Conservation (phyloP, 225 moss, liverwort and hornwort genomes). For the Polytrichum formosum region DNA sequence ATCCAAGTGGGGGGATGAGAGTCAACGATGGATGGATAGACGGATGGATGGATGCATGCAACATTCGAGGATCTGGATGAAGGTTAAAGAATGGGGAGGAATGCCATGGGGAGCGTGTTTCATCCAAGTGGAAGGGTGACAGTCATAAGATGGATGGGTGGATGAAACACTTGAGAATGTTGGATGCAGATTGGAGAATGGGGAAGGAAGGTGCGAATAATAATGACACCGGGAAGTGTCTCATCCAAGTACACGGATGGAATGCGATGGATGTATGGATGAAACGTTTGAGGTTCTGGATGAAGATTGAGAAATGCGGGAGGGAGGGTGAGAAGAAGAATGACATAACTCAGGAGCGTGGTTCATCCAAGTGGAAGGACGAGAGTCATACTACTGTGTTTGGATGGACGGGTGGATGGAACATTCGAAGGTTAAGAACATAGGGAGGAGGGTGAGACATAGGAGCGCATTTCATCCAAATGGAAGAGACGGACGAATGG, state of each 20-base stretch:
- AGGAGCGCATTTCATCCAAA: too few species aligned
- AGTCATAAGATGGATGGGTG: too few species aligned
- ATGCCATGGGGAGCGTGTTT: too few species aligned
- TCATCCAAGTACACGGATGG: not conserved
- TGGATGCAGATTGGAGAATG: not conserved
- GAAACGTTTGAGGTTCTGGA: not conserved
- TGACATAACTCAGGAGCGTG: not conserved
- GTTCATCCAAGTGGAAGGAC: slow-evolving; percentile 1
- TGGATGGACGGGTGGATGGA: not conserved
- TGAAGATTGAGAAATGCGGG: not conserved
- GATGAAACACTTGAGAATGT: not conserved
- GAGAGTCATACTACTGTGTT: not conserved
- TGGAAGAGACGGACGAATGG: not conserved
- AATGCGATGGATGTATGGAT: not conserved
- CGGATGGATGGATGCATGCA: too few species aligned
- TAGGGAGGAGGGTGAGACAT: too few species aligned
- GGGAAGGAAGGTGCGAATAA: not conserved
- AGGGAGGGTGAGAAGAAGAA: too few species aligned
- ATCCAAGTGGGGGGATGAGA: too few species aligned
- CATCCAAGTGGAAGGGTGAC: too few species aligned
- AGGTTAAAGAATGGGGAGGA: too few species aligned
- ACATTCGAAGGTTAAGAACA: too few species aligned
- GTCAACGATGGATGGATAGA: too few species aligned
- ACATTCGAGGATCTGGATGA: too few species aligned
- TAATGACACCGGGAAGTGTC: not conserved